Evolutionary conservation across 495 filamentous ascomycete genomes (phyloP).

Genomic region (Barbatosphaeria neglecta): DNA sequence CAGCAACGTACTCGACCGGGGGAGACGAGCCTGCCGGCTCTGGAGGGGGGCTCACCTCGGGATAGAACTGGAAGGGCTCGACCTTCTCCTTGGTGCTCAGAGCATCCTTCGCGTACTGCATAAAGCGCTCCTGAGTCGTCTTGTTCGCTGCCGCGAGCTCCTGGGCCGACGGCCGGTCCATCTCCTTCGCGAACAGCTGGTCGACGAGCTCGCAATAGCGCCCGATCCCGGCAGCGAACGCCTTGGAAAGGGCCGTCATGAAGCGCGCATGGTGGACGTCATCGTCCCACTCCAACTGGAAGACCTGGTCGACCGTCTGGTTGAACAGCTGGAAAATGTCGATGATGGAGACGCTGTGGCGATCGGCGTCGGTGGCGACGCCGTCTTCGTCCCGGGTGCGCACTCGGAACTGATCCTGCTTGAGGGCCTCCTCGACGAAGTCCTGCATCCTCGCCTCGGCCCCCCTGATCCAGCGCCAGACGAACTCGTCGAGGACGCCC

Average conservation of each 20-base stretch:
- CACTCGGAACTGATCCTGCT: slow-evolving; percentile 72
- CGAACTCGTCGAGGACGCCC: slow-evolving; percentile 73
- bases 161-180: slow-evolving; percentile 81
- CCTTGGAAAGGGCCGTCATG: slow-evolving; percentile 90
- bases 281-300: slow-evolving; percentile 81
- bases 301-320: slow-evolving; percentile 75
- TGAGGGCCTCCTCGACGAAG: slow-evolving; percentile 82
- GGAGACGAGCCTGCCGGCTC: neutral
- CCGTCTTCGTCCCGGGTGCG: slow-evolving; percentile 46
- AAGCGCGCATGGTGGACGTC: slow-evolving; percentile 90
- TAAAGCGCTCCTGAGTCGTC: slow-evolving; percentile 79
- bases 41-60: slow-evolving; percentile 76
- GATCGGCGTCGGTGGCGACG: slow-evolving; percentile 63
- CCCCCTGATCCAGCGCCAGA: slow-evolving; percentile 84
- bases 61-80: slow-evolving; percentile 95
- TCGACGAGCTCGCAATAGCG: slow-evolving; percentile 90
- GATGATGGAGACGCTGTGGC: slow-evolving; percentile 85
- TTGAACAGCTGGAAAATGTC: slow-evolving; percentile 93
- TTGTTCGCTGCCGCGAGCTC: slow-evolving; percentile 68
- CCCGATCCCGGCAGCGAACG: slow-evolving; percentile 69
- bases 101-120: slow-evolving; percentile 89
- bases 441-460: slow-evolving; percentile 68
- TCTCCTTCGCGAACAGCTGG: slow-evolving; percentile 75
- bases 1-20: slow-evolving; percentile 1
- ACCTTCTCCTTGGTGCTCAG: slow-evolving; percentile 89